phyloP scores from a whole-genome alignment of 805 yeast genomes.

The Ogataea nonfermentans region DNA sequence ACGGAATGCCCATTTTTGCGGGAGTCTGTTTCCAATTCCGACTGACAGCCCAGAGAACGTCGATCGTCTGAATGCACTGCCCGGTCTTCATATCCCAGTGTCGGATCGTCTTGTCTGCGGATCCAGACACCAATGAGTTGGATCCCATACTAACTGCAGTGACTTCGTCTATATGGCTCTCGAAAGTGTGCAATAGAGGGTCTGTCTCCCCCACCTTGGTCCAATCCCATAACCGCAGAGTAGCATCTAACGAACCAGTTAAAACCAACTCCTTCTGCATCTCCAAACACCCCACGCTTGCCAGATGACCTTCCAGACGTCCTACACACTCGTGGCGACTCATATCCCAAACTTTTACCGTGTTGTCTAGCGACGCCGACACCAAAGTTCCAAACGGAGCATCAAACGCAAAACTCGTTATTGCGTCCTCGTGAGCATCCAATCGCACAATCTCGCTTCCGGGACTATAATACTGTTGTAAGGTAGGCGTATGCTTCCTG shows the following conservation, averaged over 20 bases:
- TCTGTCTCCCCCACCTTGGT: slow-evolving; percentile 27
- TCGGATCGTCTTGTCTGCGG: slow-evolving; percentile 67
- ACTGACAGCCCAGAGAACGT: slow-evolving; percentile 59
- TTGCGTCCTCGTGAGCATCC: slow-evolving; percentile 50
- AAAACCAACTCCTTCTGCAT: slow-evolving; percentile 49
- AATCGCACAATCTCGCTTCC: slow-evolving; percentile 54
- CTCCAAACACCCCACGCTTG: slow-evolving; percentile 59
- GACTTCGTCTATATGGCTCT: slow-evolving; percentile 64
- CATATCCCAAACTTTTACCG: slow-evolving; percentile 82
- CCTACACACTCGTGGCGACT: slow-evolving; percentile 52
- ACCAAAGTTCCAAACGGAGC: slow-evolving; percentile 75
- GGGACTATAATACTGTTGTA: slow-evolving; percentile 61
- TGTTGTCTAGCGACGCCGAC: slow-evolving; percentile 74
- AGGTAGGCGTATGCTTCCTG: slow-evolving; percentile 57
- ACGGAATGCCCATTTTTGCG: slow-evolving; percentile 33
- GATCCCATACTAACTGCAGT: slow-evolving; percentile 53
- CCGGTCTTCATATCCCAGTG: slow-evolving; percentile 75
- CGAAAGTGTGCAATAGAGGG: slow-evolving; percentile 46
- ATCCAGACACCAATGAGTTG: slow-evolving; percentile 60
- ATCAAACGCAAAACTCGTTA: slow-evolving; percentile 65
- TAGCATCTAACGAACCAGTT: slow-evolving; percentile 64
- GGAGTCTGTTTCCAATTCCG: slow-evolving; percentile 21
- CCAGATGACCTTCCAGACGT: slow-evolving; percentile 56
- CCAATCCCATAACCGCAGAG: slow-evolving; percentile 60
- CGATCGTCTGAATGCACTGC: slow-evolving; percentile 66